phyloP scores from a whole-genome alignment of 164 flowering plant species.

The Tetrastigma voinierianum region DNA sequence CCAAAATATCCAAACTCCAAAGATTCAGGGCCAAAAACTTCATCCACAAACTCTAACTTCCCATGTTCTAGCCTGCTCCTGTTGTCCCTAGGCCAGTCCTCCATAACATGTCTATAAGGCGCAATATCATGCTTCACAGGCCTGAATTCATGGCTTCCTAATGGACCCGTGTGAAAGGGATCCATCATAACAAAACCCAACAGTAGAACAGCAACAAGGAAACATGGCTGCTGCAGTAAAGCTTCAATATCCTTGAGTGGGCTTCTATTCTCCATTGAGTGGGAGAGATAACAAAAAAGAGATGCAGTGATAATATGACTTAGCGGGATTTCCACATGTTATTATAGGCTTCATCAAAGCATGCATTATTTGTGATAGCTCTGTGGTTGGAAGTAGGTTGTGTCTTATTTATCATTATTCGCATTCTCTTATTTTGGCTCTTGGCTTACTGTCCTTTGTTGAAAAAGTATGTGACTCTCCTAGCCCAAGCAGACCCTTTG shows the following conservation, averaged over 20 bases:
- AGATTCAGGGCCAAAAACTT: slow-evolving; percentile 91
- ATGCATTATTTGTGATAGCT: no score
- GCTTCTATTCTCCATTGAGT: slow-evolving; percentile 61
- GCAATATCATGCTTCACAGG: no score
- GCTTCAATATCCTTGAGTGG: slow-evolving; percentile 38
- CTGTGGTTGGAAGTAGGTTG: slow-evolving; percentile 25
- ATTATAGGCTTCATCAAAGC: not conserved
- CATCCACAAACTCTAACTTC: slow-evolving; percentile 64
- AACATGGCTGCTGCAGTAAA: slow-evolving; percentile 50
- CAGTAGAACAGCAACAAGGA: slow-evolving; percentile 36
- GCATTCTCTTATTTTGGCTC: slow-evolving; percentile 14
- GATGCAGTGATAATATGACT: not conserved
- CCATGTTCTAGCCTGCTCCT: slow-evolving; percentile 64
- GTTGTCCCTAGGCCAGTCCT: no score
- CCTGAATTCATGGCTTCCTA: no score
- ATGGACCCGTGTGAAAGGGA: no score
- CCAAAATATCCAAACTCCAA: slow-evolving; percentile 78
- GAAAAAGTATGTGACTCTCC: not conserved
- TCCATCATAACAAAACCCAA: no score
- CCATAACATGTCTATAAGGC: no score
- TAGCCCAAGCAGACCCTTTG: not conserved
- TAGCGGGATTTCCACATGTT: not conserved
- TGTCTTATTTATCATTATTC: slow-evolving; percentile 22
- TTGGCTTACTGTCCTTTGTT: no score
- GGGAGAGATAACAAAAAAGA: no score